Base-by-base conservation (phyloP, 2,329 filamentous ascomycete species). In the Penicillium janthinellum region DNA sequence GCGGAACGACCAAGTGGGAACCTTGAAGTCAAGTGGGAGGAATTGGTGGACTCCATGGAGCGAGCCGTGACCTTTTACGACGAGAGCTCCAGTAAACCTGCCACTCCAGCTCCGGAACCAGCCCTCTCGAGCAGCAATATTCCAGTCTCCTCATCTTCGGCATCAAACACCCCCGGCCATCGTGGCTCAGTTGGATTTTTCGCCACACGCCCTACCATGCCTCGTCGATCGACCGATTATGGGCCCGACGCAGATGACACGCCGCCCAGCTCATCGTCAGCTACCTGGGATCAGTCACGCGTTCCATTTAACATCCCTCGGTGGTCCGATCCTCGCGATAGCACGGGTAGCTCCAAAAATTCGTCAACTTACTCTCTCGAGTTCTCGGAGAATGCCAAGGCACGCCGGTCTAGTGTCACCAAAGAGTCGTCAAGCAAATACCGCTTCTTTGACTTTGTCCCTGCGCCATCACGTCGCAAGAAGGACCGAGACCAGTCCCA, bases 21-120 rank as follows among this genome's bases (percentile, higher is more conserved):
- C 31, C 74, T 81, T 2, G 79, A 81, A 62, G 67, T 78, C 54
- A 80, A 81, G 59, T 82, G 80, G 80, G 79, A 82, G 64, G 79
- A 81, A 64, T 65, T 82, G 35, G 77, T 82, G 14, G 78, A 79
- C 50, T 78, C 80, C 25, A 79, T 82, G 72, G 80, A 81, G 64
- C 75, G 75, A 56, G 71, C 71, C 17, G 71, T 70, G 34, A 79
- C 76, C 10, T 77, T 78, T 45, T 75, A 77, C 53, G 77, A 79
- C 8, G 77, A 79, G 35, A 70, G 61, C 51, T 70, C 73, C 7
- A 75, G 73, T 56, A 77, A 77, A 56, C 73, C 76, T 10, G 65
- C 70, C 15, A 78, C 76, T 0, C 76, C 77, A 5, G 71, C 71
- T 20, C 58, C 71, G 7, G 77, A 79, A 38, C 67, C 71, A 8